These are phyloP conservation scores for Suillus fuscotomentosus DNA, from an alignment of 768 basidiomycete species.

Conservation along the genomic window DNA sequence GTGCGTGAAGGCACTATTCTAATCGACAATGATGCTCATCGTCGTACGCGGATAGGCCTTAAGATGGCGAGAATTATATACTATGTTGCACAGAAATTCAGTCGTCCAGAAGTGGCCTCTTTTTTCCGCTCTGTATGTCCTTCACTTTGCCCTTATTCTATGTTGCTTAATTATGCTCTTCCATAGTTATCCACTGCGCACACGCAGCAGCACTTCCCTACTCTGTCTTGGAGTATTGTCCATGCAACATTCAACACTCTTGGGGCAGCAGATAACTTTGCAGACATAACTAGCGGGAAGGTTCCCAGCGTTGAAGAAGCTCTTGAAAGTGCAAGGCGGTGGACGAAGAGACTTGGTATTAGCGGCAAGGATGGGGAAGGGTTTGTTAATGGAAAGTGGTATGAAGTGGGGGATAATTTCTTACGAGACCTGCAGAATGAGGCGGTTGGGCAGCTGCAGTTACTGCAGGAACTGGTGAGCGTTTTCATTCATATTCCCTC, in stretches of 20 bases:
- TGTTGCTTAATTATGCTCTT: slow-evolving; percentile 1
- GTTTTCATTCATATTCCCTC: neutral
- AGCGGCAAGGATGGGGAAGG: slow-evolving; percentile 45
- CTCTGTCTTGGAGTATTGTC: slow-evolving; percentile 44
- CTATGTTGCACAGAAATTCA: slow-evolving; percentile 61
- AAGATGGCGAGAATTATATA: slow-evolving; percentile 75
- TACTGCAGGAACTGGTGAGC: slow-evolving; percentile 72
- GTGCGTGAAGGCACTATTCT: slow-evolving; percentile 20
- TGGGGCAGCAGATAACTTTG: slow-evolving; percentile 35
- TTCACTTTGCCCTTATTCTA: neutral
- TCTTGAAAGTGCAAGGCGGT: slow-evolving; percentile 48
- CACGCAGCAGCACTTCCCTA: slow-evolving; percentile 27
- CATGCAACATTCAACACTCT: slow-evolving; percentile 39
- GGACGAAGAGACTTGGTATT: slow-evolving; percentile 58
- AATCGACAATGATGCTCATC: neutral
- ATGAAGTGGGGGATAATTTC: slow-evolving; percentile 51
- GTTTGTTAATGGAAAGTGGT: slow-evolving; percentile 88
- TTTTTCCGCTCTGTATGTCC: slow-evolving; percentile 1
- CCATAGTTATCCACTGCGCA: slow-evolving; percentile 40
- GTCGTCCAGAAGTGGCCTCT: slow-evolving; percentile 61
- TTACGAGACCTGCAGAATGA: slow-evolving; percentile 62
- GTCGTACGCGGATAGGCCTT: slow-evolving; percentile 36
- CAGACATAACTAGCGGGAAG: slow-evolving; percentile 34
- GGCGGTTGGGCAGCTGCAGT: slow-evolving; percentile 55
- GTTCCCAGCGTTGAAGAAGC: slow-evolving; percentile 25